A percentile compares a stretch with the other conserved stretches of the same genome.
These are phyloP conservation scores for Wickerhamomyces silvicola DNA, from an alignment of 805 yeast genomes.

Conservation along the genomic window DNA sequence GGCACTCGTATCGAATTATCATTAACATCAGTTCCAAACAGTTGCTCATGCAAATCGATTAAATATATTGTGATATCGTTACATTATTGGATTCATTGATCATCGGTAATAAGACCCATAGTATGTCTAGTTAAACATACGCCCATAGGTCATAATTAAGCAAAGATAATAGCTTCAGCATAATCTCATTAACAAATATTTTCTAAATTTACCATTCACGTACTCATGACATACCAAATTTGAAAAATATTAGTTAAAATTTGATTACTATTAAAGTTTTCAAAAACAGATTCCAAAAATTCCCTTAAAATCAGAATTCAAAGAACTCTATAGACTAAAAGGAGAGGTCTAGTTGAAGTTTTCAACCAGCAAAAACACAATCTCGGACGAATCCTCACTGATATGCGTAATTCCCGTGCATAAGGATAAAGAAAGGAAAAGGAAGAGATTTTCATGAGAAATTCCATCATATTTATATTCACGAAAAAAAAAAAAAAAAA, in stretches of 20 bases:
- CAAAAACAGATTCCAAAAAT: conserved; percentile 56
- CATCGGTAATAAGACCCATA: too few relatives aligned
- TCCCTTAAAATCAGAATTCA: conserved; percentile 51
- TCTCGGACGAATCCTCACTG: conserved; percentile 99
- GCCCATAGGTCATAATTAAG: too few relatives aligned
- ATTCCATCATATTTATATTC: too few relatives aligned
- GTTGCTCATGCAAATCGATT: too few relatives aligned
- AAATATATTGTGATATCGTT: too few relatives aligned
- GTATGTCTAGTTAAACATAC: too few relatives aligned
- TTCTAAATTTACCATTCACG: too few relatives aligned
- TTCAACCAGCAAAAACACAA: conserved; percentile 99
- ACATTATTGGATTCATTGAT: conserved; percentile 3
- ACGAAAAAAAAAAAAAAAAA: too few relatives aligned
- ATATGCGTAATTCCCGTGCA: conserved; percentile 99
- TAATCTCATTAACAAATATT: conserved; percentile 8
- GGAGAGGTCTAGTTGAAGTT: conserved; percentile 95
- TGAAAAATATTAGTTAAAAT: conserved; percentile 2
- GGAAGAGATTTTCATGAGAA: too few relatives aligned
- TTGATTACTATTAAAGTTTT: conserved; percentile 6
- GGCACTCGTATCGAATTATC: too few relatives aligned
- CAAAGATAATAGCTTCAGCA: too few relatives aligned
- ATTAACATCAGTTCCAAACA: too few relatives aligned
- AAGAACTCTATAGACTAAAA: conserved; percentile 31
- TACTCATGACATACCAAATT: conserved; percentile 2
- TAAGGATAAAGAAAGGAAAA: conserved; percentile 67